phyloP scores from a whole-genome alignment of 352 stramenopile genomes.

The Phytophthora pistaciae region DNA sequence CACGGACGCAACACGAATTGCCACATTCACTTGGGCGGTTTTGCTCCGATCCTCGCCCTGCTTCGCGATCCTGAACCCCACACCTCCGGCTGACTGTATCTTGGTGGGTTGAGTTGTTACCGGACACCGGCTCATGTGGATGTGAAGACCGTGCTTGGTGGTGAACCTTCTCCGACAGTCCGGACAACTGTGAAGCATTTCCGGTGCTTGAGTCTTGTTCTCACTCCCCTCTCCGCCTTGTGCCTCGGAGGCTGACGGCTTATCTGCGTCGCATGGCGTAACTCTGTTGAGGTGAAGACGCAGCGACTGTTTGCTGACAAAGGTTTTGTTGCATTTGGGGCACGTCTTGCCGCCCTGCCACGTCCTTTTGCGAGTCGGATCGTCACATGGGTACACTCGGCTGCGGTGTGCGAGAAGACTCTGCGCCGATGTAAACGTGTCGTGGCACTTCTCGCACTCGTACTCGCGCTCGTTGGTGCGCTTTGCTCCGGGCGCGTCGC shows the following conservation, averaged over 20 bases:
- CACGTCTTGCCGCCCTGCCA: conserved; percentile 12
- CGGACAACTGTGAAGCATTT: background rate
- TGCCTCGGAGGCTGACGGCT: background rate
- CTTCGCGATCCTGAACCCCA: background rate
- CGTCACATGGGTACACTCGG: conserved; percentile 9
- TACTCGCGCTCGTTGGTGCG: background rate
- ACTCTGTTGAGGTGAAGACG: conserved; percentile 16
- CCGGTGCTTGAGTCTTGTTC: background rate
- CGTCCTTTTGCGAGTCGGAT: background rate
- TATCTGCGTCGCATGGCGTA: conserved; percentile 9
- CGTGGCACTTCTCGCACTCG: conserved; percentile 16
- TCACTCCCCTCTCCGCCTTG: background rate
- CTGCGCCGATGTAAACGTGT: background rate
- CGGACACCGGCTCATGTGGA: conserved; percentile 8
- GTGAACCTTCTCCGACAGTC: background rate
- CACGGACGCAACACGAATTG: background rate
- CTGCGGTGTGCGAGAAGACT: conserved; percentile 1
- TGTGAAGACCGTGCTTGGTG: conserved; percentile 6
- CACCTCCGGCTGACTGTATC: background rate
- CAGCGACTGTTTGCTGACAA: conserved; percentile 10
- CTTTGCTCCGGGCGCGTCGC: background rate
- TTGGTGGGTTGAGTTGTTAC: background rate
- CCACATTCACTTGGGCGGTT: background rate
- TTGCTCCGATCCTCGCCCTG: background rate
- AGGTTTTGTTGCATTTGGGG: conserved; percentile 26